A percentile compares a stretch with the other conserved stretches of the same genome.
Conservation (phyloP, 2,329 filamentous ascomycete species). For the Pestalotiopsis sp. region DNA sequence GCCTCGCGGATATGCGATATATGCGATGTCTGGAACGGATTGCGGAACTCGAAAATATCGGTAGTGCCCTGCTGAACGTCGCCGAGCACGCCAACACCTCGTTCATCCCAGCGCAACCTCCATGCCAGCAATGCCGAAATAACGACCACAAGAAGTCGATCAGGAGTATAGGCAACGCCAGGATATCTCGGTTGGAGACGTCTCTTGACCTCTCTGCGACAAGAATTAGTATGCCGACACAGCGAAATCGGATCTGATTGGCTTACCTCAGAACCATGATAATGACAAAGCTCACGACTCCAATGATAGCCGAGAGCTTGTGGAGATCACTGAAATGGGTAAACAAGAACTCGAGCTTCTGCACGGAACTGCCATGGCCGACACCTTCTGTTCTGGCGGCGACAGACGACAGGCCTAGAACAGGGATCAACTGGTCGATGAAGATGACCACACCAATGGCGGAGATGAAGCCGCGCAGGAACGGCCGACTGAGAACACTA, state of each 20-base stretch:
- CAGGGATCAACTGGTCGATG: constrained; percentile 90
- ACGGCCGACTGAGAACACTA: constrained; percentile 89
- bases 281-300: constrained; percentile 77
- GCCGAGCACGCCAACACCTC: constrained; percentile 84
- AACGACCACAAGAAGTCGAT: constrained; percentile 88
- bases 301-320: constrained; percentile 74
- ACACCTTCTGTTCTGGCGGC: constrained; percentile 67
- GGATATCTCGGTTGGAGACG: constrained; percentile 79
- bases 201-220: constrained; percentile 74
- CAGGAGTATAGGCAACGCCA: constrained; percentile 83
- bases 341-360: constrained; percentile 82
- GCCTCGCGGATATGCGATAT: constrained; percentile 83
- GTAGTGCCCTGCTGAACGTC: constrained; percentile 75
- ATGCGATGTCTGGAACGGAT: constrained; percentile 78
- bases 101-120: constrained; percentile 74
- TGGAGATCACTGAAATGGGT: constrained; percentile 69
- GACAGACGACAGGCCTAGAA: constrained; percentile 74
- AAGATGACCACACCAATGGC: constrained; percentile 96
- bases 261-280: constrained; percentile 88
- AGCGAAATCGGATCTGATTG: neutral
- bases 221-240: constrained; percentile 11
- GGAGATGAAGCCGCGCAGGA: constrained; percentile 93
- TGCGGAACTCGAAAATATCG: constrained; percentile 78
- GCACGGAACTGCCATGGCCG: constrained; percentile 81
- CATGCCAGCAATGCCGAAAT: constrained; percentile 81